Percentiles rank a stretch among this genome's conserved stretches.
These are phyloP conservation scores for Picea glauca DNA, from an alignment of 75 land plant genomes.

Conservation along the genomic window DNA sequence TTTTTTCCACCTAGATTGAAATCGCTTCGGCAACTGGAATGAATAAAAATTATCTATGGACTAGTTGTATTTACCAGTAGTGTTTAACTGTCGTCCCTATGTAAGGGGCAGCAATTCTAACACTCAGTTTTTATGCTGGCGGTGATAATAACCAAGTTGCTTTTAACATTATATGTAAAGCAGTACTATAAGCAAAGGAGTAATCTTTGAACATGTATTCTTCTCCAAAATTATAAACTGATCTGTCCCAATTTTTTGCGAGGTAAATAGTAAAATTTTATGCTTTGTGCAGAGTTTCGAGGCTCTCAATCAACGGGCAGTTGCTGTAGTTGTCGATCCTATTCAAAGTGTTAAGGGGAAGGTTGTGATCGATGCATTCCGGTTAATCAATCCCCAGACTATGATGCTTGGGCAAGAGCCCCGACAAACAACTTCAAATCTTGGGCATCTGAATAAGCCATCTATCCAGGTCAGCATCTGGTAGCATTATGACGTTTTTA, in stretches of 20 bases:
- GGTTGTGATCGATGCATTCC: too few species aligned
- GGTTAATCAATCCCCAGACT: too few species aligned
- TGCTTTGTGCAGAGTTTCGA: slow-evolving; percentile 81
- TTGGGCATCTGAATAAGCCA: too few species aligned
- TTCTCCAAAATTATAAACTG: background rate
- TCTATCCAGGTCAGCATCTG: slow-evolving; percentile 70
- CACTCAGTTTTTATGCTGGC: background rate
- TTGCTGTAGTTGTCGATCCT: slow-evolving; percentile 69
- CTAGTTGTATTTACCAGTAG: background rate
- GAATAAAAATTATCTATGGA: background rate
- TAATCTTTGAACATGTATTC: too few species aligned
- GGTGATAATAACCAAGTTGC: background rate
- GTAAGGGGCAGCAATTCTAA: background rate
- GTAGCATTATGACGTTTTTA: background rate
- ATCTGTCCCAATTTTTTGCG: background rate
- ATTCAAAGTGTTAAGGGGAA: too few species aligned
- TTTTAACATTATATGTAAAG: background rate
- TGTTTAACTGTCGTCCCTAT: background rate
- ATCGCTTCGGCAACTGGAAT: background rate
- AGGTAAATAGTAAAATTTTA: background rate
- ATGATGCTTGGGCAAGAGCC: too few species aligned
- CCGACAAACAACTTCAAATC: too few species aligned
- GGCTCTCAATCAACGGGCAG: slow-evolving; percentile 91
- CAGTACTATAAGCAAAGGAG: background rate
- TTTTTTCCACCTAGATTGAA: background rate